Evolutionary conservation across 2,329 filamentous ascomycete species (phyloP), one percentile per base, ranked within the genome.

Genomic region (Teratosphaeriaceae sp.): DNA sequence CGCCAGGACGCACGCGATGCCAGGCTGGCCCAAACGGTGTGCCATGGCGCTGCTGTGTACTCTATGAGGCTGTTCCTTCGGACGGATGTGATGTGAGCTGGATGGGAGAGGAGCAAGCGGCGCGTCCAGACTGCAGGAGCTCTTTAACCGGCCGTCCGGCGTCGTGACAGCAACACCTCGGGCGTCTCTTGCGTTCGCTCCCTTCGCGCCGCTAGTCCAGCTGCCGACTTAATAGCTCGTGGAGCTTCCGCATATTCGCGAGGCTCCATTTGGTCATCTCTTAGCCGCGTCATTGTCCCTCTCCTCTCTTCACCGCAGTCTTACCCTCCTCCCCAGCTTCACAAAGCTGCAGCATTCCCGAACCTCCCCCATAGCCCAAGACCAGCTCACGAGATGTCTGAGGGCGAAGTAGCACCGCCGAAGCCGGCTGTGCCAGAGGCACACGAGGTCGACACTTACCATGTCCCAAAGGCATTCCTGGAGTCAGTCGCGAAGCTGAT

Each of bases 361-460:
- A 18, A 9, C 20, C n/a, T 27, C 35, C 13, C 5, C 22, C 5
- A 20, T 15, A 3, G 18, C 35, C 35, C 35, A 38, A 13, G n/a
- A 19, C 11, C 11, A 9, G n/a, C 31, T 18, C n/a, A 23, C 41
- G 56, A 19, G 45, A 72, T 72, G 69, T 71, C 69, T 49, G 69
- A 72, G 53, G 69, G 69, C 48, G 48, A 60, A 40, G 57, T 61
- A 29, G 61, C 65, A 54, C 66, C 67, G 23, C 47, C 55, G 44
- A 45, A 49, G 38, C 44, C 38, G 54, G 76, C 75, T 37, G 84
- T 88, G 58, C 73, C 75, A 48, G 85, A 88, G 73, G 83, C 84
- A 59, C 84, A 88, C 66, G 69, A 81, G 61, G 83, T 88, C 55
- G 81, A 86, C 66, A 88, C 84, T 16, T 87, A 69, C 65, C 71